Percentiles rank a stretch among this genome's conserved stretches.
These are phyloP conservation scores for Aphanomyces invadans DNA, from an alignment of 352 stramenopile species.

Conservation along the genomic window DNA sequence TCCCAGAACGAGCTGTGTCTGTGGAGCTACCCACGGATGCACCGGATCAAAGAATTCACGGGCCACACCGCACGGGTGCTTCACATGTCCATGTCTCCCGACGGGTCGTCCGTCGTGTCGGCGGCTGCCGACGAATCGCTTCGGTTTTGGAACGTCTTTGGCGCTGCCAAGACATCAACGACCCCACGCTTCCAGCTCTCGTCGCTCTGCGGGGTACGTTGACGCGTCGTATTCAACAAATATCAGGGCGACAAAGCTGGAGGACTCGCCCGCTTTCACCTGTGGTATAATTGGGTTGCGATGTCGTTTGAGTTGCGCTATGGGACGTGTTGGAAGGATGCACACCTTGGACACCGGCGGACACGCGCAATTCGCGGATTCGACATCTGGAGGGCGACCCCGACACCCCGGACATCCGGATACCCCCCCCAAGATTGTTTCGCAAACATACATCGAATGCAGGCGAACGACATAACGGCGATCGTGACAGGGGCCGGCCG, in stretches of 20 bases:
- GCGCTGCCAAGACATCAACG: constrained; percentile 8
- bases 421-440: neutral
- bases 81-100: constrained; percentile 94
- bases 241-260: no score
- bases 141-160: constrained; percentile 96
- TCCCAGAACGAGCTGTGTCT: constrained; percentile 96
- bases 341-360: no score
- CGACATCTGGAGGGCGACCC: no score
- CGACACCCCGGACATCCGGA: no score
- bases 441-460: constrained; percentile 33
- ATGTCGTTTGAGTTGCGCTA: neutral
- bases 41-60: constrained; percentile 95
- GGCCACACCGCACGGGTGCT: constrained; percentile 96
- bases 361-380: no score
- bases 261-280: no score
- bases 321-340: neutral
- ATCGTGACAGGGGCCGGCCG: constrained; percentile 64
- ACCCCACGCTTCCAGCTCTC: neutral
- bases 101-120: constrained; percentile 89
- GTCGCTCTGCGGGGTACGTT: constrained; percentile 1
- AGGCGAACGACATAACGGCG: constrained; percentile 46
- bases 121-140: constrained; percentile 94
- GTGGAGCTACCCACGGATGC: constrained; percentile 99
- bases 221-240: no score
- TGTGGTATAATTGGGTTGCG: no score